Base-by-base conservation (phyloP, 495 filamentous ascomycete species). In the Cladorrhinum samala region DNA sequence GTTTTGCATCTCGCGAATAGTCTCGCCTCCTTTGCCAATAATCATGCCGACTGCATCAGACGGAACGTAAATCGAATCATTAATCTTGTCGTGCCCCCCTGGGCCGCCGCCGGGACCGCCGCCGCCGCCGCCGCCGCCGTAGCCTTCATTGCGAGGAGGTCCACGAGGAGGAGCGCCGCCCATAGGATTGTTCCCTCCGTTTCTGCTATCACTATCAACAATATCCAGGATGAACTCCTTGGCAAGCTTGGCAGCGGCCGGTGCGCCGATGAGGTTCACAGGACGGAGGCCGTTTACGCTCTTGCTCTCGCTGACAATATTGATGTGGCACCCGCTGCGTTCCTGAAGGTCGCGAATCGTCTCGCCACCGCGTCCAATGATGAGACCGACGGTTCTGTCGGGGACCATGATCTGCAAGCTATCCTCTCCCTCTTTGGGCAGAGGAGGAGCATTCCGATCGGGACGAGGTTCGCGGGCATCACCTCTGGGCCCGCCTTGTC, bases 21-120 rank as follows among this genome's bases (percentile, higher is more conserved):
- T 89, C 67, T 92, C 88, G 46, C 88, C 88, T 46, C 87, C 85
- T 71, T 90, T 90, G 56, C 88, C 88, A 51, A 92, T 92, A 53
- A 92, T 91, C 88, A 93, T 93, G 47, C 88, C 88, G 18, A 93
- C 88, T 8, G 88, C 85, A 60, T 93, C 88, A 14, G 86, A 89
- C 2, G 88, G 88, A 0, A 93, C 88, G 27, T 76, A 81, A 54
- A 93, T 89, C 14, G 78, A 83, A 60, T 92, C 88, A 56, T 84
- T 89, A 57, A 88, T 72, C 68, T 85, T 87, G 52, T 86, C 83
- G 24, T 58, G 67, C 0, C 70, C 75, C 46, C 66, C 72, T 1
- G 63, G 69, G 48, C 70, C 73, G 36, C 67, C 68, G 30, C 56
- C 62, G 9, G 67, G 68, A 9, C 64, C 68, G 17, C 67, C 63